Conservation (phyloP, 768 basidiomycete genomes). For the Boletus eberwhitei region DNA sequence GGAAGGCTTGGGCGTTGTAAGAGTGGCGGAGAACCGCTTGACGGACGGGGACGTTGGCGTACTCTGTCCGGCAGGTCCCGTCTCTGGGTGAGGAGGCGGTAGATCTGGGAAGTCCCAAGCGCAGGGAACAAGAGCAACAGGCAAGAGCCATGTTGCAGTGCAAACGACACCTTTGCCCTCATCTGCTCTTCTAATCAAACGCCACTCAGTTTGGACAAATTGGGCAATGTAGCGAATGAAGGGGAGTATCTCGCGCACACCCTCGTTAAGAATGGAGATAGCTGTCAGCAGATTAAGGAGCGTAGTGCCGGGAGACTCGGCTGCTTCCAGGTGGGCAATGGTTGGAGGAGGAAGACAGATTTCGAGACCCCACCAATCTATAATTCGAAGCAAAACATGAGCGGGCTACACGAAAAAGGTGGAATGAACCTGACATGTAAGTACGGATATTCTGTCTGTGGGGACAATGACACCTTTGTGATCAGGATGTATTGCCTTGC, state of each 20-base stretch:
- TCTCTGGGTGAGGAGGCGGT: slow-evolving; percentile 30
- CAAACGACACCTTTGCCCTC: slow-evolving; percentile 78
- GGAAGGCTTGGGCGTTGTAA: slow-evolving; percentile 29
- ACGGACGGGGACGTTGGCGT: slow-evolving; percentile 23
- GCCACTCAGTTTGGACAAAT: slow-evolving; percentile 76
- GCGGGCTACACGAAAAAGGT: background rate
- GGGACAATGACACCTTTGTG: slow-evolving; percentile 73
- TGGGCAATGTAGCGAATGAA: slow-evolving; percentile 81
- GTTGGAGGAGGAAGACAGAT: slow-evolving; percentile 71
- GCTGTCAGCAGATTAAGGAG: slow-evolving; percentile 76
- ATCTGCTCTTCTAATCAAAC: slow-evolving; percentile 58
- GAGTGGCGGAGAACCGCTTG: slow-evolving; percentile 22
- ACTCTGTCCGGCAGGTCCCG: slow-evolving; percentile 8
- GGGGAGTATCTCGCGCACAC: slow-evolving; percentile 78
- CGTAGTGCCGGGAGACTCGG: slow-evolving; percentile 51
- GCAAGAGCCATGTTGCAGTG: slow-evolving; percentile 89
- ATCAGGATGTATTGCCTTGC: slow-evolving; percentile 58
- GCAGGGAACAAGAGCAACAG: slow-evolving; percentile 72
- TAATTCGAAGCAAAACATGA: slow-evolving; percentile 4
- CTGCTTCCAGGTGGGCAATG: slow-evolving; percentile 58
- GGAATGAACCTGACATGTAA: slow-evolving; percentile 62
- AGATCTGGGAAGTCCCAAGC: slow-evolving; percentile 73
- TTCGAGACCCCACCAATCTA: slow-evolving; percentile 93
- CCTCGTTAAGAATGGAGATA: slow-evolving; percentile 63
- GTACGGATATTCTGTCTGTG: slow-evolving; percentile 68